phyloP scores from a whole-genome alignment of 2,329 filamentous ascomycete species.

The Colletotrichum tabaci region DNA sequence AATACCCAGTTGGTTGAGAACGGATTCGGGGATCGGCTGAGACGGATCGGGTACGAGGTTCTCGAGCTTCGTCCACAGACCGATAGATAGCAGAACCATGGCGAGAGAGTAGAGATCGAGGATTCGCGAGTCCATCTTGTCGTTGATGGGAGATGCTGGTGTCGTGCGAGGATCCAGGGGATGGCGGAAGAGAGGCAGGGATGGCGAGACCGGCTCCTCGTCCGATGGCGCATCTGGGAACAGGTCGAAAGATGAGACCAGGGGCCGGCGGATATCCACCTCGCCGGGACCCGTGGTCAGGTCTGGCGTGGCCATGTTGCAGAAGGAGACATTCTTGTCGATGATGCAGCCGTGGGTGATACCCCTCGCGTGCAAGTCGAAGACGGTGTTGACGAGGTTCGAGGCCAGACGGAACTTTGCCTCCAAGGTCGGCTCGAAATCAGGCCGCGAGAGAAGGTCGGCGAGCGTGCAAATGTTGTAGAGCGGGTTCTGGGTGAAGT shows the following conservation, averaged over 20 bases:
- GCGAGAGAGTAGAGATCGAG: conserved; percentile 82
- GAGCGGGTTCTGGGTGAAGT: conserved; percentile 63
- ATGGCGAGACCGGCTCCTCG: conserved; percentile 46
- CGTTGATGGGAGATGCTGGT: conserved; percentile 62
- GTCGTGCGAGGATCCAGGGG: conserved; percentile 72
- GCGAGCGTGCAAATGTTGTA: conserved; percentile 69
- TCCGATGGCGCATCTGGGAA: conserved; percentile 69
- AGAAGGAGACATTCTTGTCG: conserved; percentile 78
- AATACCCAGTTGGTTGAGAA: conserved; percentile 74
- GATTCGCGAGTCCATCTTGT: conserved; percentile 69
- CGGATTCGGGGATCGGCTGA: conserved; percentile 70
- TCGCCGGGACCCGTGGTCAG: conserved; percentile 58
- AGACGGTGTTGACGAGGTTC: conserved; percentile 80
- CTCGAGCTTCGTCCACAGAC: conserved; percentile 80
- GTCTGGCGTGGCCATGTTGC: conserved; percentile 60
- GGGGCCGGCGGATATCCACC: conserved; percentile 76
- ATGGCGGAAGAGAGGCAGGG: conserved; percentile 73
- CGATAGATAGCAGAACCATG: conserved; percentile 81
- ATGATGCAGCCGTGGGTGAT: conserved; percentile 80
- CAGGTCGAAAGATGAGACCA: conserved; percentile 82
- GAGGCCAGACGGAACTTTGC: conserved; percentile 83
- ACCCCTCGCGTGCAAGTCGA: conserved; percentile 79
- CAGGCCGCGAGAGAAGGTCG: conserved; percentile 66
- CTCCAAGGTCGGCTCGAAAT: conserved; percentile 77
- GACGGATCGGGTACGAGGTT: conserved; percentile 62